phyloP scores from a whole-genome alignment of 352 stramenopile species.

The Phytophthora foliorum region DNA sequence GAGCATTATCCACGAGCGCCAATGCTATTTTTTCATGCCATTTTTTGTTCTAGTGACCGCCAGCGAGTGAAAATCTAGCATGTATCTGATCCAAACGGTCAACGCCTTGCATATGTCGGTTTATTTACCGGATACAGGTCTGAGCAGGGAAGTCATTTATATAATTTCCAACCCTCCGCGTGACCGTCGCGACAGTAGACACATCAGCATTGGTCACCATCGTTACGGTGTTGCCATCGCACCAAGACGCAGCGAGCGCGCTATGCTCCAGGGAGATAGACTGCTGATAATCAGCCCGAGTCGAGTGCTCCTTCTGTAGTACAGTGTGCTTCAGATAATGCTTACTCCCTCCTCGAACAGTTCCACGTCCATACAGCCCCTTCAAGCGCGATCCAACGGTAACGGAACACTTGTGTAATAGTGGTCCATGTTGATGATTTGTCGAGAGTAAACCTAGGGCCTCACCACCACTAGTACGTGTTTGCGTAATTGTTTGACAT shows the following conservation, averaged over 20 bases:
- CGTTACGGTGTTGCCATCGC: not conserved
- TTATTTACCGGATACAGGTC: slow-evolving; percentile 35
- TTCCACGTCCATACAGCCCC: slow-evolving; percentile 5
- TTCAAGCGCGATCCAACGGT: not conserved
- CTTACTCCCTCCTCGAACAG: no score
- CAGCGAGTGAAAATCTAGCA: slow-evolving; percentile 32
- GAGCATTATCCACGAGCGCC: slow-evolving; percentile 17
- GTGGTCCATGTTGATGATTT: not conserved
- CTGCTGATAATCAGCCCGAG: not conserved
- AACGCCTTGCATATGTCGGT: slow-evolving; percentile 44
- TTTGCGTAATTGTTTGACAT: slow-evolving; percentile 2
- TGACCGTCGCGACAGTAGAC: not conserved
- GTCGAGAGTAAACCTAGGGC: not conserved
- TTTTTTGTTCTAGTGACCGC: slow-evolving; percentile 35
- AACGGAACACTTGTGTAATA: not conserved
- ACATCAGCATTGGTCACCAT: slow-evolving; percentile 14
- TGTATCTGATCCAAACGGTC: slow-evolving; percentile 44
- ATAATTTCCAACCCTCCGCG: slow-evolving; percentile 5
- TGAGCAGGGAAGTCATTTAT: slow-evolving; percentile 16
- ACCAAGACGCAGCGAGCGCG: slow-evolving; percentile 7
- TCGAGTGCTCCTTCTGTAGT: not conserved
- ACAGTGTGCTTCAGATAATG: no score
- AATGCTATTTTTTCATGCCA: slow-evolving; percentile 42
- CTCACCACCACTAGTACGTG: slow-evolving; percentile 12
- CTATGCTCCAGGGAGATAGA: not conserved